Evolutionary conservation across 2,329 filamentous ascomycete genomes (phyloP).

Genomic region (Lachnellula occidentalis): DNA sequence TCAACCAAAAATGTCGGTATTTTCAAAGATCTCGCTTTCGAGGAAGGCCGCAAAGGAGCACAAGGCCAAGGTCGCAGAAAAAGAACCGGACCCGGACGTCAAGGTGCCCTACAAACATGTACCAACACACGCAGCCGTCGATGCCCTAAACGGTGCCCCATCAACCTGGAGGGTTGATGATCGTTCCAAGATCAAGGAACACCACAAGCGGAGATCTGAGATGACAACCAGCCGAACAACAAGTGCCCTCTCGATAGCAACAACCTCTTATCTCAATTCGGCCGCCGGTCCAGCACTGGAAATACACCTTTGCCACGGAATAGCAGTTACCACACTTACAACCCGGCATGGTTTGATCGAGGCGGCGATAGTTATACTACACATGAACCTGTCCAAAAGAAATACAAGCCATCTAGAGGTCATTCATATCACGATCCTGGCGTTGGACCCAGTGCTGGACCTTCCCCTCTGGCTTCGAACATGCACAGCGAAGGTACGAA

Average conservation of each 20-base stretch:
- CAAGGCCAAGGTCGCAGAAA: conserved; percentile 43
- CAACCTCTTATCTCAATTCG: conserved; percentile 15
- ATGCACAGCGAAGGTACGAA: conserved; percentile 26
- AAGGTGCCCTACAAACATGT: conserved; percentile 52
- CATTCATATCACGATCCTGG: conserved; percentile 28
- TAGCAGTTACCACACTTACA: conserved; percentile 24
- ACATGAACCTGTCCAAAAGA: conserved; percentile 8
- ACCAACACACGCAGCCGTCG: conserved; percentile 55
- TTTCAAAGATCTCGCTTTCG: conserved; percentile 47
- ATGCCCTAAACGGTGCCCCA: conserved; percentile 51
- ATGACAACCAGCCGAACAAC: conserved; percentile 23
- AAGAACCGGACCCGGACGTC: conserved; percentile 37
- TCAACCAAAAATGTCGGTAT: conserved; percentile 46
- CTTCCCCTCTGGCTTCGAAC: conserved; percentile 25
- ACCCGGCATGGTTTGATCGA: conserved; percentile 26
- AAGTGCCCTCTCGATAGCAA: conserved; percentile 18
- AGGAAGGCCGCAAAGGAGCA: conserved; percentile 52
- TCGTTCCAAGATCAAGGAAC: conserved; percentile 27
- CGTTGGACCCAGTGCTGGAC: conserved; percentile 19
- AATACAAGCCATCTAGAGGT: conserved; percentile 13
- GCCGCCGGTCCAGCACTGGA: conserved; percentile 11
- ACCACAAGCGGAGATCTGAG: conserved; percentile 27
- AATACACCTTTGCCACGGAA: conserved; percentile 18
- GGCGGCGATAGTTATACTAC: conserved; percentile 16
- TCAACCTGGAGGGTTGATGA: conserved; percentile 43